Evolutionary conservation across 495 filamentous ascomycete genomes (phyloP), one percentile per base, ranked within the genome.

Genomic region (Aspergillus olivimuriae): DNA sequence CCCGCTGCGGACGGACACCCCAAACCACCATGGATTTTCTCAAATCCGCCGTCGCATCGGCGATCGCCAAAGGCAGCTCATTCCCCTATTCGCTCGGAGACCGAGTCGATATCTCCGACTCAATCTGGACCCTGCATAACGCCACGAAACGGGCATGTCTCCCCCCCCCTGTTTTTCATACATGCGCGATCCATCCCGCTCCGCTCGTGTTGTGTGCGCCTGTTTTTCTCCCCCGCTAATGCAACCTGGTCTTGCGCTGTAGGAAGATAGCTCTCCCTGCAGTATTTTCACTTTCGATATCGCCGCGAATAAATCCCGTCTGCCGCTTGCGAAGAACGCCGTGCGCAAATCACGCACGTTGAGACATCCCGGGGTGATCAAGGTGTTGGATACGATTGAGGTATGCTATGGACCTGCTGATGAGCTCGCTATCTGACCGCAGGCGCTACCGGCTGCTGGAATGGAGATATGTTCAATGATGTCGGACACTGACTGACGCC

Each of bases 211-310:
- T n/a, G n/a, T n/a, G n/a, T n/a, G n/a, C n/a, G n/a, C n/a, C n/a
- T n/a, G n/a, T n/a, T n/a, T n/a, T n/a, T n/a, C n/a, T n/a, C n/a
- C n/a, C n/a, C 17, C 14, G 47, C 50, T 54, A 39, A 56, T 44
- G 21, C 9, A 21, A 46, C 16, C 17, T 26, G 12, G 40, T 44
- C 34, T 44, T 24, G 22, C 31, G 30, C 34, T 45, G 36, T 34
- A 95, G 89, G 89, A 95, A 65, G 91, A 96, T 61, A 81, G 86
- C 28, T 94, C 89, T 0, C 77, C 84, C 47, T 98, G 92, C 68
- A 95, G 87, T 70, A 87, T 98, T 32, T 97, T 98, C 63, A 85
- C 89, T 34, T 98, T 96, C 72, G 91, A 97, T 60, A 73, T 91
- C 32, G 72, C 72, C 30, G 69, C 82, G 14, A 89, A 95, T 51